Evolutionary conservation across 1,139 yeast species (phyloP), one percentile per base, ranked within the genome.

Genomic region (Hyphopichia pseudoburtonii): DNA sequence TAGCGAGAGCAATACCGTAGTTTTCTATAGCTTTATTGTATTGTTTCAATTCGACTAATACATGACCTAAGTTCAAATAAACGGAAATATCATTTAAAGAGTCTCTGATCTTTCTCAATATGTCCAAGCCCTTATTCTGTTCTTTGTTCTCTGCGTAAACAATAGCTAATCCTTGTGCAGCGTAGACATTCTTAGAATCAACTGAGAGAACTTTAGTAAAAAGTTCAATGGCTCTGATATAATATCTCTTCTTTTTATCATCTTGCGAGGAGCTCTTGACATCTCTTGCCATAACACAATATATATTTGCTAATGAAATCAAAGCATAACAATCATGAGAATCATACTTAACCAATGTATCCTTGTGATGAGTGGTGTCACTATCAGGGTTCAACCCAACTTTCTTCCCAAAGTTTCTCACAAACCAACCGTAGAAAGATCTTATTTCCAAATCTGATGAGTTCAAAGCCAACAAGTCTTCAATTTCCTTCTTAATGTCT

Each of bases 101-200:
- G 52, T 92, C 98, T 56, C 97, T 79, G 37, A 90, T 82, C 51
- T 90, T 89, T 60, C 95, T 78, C 54, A 94, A 82, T 37, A 89
- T 82, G 48, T 88, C 95, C 52, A 89, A 72, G 1, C 97, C 96
- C 46, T 82, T 74, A 29, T 78, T 81, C 17, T 80, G 65, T 42
- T 87, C 83, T 52, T 86, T 86, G 53, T 85, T 85, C 51, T 90
- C 97, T 17, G 95, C 95, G 60, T 88, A 86, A 9, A 90, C 80
- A 38, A 92, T 89, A 1, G 97, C 98, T 45, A 94, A 74, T 36
- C 99, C 99, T 61, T 92, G 98, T 1, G 98, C 98, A 2, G 97
- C 99, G 64, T 84, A 92, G 1, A 92, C 95, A 57, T 92, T 88
- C 48, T 77, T 73, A 5, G 92, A 78, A 62, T 92, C 98, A 26